Evolutionary conservation across 2,329 filamentous ascomycete genomes (phyloP).

Genomic region (Trichoderma brevicompactum): DNA sequence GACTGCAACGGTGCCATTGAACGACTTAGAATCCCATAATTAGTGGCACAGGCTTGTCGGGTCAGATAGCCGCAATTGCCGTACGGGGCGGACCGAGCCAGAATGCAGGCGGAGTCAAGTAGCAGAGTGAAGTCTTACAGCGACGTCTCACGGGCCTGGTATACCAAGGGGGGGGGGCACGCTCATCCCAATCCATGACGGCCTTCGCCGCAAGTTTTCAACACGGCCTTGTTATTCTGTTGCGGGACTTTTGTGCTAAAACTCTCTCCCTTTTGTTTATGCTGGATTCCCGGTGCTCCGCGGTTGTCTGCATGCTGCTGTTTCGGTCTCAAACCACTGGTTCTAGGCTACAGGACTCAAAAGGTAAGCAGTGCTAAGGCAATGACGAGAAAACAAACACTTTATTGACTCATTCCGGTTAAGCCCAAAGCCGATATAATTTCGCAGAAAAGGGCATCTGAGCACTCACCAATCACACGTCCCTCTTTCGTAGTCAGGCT

Average conservation of each 20-base stretch:
- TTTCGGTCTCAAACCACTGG: neutral
- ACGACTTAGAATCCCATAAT: neutral
- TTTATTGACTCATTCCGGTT: neutral
- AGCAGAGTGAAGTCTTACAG: constrained; percentile 1
- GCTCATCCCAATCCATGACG: constrained; percentile 11
- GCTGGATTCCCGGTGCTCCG: constrained; percentile 2
- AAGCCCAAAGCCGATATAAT: neutral
- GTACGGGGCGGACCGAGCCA: constrained; percentile 17
- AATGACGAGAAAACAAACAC: neutral
- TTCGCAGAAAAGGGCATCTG: neutral
- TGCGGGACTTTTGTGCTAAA: neutral
- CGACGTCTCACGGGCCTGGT: neutral
- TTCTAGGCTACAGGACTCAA: neutral
- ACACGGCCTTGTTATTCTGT: neutral
- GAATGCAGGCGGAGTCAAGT: neutral
- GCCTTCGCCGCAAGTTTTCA: neutral
- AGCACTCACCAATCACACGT: neutral
- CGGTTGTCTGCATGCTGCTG: neutral
- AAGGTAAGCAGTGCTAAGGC: neutral
- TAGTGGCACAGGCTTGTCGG: neutral
- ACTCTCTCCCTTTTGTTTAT: neutral
- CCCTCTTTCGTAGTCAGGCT: neutral
- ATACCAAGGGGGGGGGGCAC: constrained; percentile 5
- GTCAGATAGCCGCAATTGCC: constrained; percentile 8
- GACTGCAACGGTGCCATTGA: constrained; percentile 9